Conservation (phyloP, 495 filamentous ascomycete genomes). For the Trichoderma orchidacearum region DNA sequence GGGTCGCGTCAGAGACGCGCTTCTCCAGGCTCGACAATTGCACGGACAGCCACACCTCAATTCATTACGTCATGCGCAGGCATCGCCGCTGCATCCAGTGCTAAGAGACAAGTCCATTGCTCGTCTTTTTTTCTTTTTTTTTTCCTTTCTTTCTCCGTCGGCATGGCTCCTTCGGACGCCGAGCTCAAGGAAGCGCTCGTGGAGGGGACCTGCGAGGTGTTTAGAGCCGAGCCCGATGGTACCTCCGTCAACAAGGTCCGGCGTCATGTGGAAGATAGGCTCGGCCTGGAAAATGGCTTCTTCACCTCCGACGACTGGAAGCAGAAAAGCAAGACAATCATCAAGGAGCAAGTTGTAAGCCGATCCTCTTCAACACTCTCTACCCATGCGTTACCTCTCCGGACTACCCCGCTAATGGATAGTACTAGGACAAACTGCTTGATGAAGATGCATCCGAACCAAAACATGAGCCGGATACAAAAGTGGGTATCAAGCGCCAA, state of each 20-base stretch:
- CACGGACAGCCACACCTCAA: neutral
- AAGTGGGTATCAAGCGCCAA: constrained; percentile 7
- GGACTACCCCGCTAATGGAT: constrained; percentile 1
- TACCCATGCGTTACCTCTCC: neutral
- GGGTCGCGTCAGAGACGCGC: neutral
- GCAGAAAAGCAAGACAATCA: constrained; percentile 58
- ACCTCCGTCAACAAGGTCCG: constrained; percentile 69
- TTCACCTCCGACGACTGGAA: constrained; percentile 67
- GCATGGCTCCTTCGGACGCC: constrained; percentile 11
- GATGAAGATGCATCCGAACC: constrained; percentile 1
- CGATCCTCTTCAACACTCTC: constrained; percentile 1
- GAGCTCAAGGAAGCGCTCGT: constrained; percentile 42
- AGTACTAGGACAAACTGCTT: constrained; percentile 10
- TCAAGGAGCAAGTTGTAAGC: constrained; percentile 58
- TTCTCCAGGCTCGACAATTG: neutral
- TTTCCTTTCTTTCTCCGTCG: neutral
- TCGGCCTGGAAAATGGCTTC: constrained; percentile 54
- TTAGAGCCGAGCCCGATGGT: constrained; percentile 42
- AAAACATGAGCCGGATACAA: neutral
- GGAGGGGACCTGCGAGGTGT: constrained; percentile 42
- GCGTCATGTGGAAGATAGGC: constrained; percentile 46
- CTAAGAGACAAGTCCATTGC: neutral
- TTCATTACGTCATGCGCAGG: neutral
- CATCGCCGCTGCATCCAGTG: neutral
- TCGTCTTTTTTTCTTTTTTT: neutral